phyloP scores from a whole-genome alignment of 2,329 filamentous ascomycete genomes.

The Aspergillus hortae region DNA sequence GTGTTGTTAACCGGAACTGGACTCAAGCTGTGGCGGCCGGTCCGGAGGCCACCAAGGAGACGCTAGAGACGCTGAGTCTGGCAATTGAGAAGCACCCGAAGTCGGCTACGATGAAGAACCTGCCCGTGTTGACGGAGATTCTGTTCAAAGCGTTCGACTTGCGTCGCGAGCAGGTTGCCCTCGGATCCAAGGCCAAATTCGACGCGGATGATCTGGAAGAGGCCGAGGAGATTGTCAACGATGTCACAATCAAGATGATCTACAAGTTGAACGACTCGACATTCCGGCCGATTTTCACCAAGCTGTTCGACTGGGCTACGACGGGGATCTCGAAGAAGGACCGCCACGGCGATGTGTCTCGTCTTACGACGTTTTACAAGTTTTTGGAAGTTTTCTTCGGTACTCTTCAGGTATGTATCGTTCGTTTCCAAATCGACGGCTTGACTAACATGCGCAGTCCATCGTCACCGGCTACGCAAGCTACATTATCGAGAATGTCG shows the following conservation, averaged over 20 bases:
- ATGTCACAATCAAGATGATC: slow-evolving; percentile 79
- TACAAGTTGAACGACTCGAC: slow-evolving; percentile 94
- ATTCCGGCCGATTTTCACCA: slow-evolving; percentile 86
- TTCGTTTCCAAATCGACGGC: neutral
- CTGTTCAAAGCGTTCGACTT: slow-evolving; percentile 53
- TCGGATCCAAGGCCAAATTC: slow-evolving; percentile 31
- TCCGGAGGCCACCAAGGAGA: slow-evolving; percentile 63
- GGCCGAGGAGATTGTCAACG: slow-evolving; percentile 64
- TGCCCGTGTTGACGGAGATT: slow-evolving; percentile 62
- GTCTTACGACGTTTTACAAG: slow-evolving; percentile 73
- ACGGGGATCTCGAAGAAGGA: slow-evolving; percentile 62
- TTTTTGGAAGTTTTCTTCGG: slow-evolving; percentile 79
- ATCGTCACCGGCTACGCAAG: slow-evolving; percentile 90
- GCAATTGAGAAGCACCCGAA: slow-evolving; percentile 77
- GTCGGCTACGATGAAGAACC: slow-evolving; percentile 71
- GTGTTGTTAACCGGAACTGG: slow-evolving; percentile 71
- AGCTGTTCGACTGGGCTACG: slow-evolving; percentile 77
- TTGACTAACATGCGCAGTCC: slow-evolving; percentile 47
- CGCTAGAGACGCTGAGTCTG: slow-evolving; percentile 65
- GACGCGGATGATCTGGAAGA: slow-evolving; percentile 49
- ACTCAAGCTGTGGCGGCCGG: slow-evolving; percentile 59
- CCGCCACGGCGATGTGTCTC: slow-evolving; percentile 53
- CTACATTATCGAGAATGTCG: slow-evolving; percentile 74
- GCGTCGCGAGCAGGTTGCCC: slow-evolving; percentile 37
- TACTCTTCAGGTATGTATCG: slow-evolving; percentile 63